A percentile compares a stretch with the other conserved stretches of the same genome.
Conservation (phyloP, 1,284 basidiomycete genomes). For the Sanghuangporus baumii region DNA sequence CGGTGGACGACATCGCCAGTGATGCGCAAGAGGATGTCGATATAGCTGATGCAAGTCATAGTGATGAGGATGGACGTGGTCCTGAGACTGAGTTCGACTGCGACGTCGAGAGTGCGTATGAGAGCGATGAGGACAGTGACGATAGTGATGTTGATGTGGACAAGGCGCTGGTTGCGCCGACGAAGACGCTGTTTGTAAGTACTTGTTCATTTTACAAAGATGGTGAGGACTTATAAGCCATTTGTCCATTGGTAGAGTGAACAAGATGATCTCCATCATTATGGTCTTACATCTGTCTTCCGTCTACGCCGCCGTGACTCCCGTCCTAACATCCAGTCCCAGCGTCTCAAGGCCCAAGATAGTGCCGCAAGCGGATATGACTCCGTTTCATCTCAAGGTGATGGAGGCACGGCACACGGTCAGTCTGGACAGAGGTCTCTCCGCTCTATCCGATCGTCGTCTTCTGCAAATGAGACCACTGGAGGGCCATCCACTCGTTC, state of each 20-base stretch:
- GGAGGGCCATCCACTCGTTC: constrained; percentile 25
- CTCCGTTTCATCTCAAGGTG: constrained; percentile 19
- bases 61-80: neutral
- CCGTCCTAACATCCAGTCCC: constrained; percentile 19
- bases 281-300: constrained; percentile 34
- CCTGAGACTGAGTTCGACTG: neutral
- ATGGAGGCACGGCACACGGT: neutral
- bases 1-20: neutral
- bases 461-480: neutral
- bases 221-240: neutral
- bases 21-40: neutral
- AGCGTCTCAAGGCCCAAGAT: constrained; percentile 12
- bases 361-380: constrained; percentile 5
- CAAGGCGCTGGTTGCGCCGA: constrained; percentile 7
- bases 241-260: constrained; percentile 24
- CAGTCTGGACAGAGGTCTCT: neutral
- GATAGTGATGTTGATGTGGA: constrained; percentile 13
- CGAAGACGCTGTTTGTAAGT: constrained; percentile 16
- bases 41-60: neutral
- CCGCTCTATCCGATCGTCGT: neutral
- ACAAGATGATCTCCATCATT: constrained; percentile 30
- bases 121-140: constrained; percentile 8
- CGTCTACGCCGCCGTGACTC: constrained; percentile 26
- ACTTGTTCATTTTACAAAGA: neutral
- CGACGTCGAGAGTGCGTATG: constrained; percentile 8